Base-by-base conservation (phyloP, 139 green algal species). In the Nannochloris sp. region DNA sequence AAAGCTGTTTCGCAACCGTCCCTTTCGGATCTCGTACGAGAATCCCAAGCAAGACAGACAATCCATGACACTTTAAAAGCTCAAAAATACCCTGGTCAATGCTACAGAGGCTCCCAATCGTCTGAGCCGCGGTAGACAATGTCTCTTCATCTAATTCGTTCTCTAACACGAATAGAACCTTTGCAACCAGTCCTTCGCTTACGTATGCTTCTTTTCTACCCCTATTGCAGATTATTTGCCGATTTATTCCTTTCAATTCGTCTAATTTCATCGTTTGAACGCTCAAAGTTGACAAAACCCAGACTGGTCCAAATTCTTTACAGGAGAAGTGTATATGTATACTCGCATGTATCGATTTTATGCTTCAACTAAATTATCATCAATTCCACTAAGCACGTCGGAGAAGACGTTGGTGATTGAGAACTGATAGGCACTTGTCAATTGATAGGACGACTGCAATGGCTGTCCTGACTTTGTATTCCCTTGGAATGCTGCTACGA, bases 291-390 rank as follows among this genome's bases (percentile, higher is more conserved):
- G 49, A 64, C 63, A 78, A 6, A 14, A 17, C 40, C 66, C 66
- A 14, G 58, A 62, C 51, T 82, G 63, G 36, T 76, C 75, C 76
- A 74, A 82, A 10, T 71, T 40, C 33, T 40, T 40, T 40, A 40
- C 33, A 40, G 6, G 8, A 40, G 9, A 40, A 13, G 9, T 8
- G 33, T 40, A 8, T 8, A 8, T 40, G 9, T 40, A 40, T 40
- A 40, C 33, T 6, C 33, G 11, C 33, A 40, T 40, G 3, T 40
- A 8, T 40, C 20, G 20, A 40, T 40, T 40, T 53, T 23, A 53
- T 53, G 46, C 46, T 53, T 28, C 10, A 53, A 53, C 33, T 40
- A 40, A 40, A 23, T 53, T 23, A 28, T 53, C 46, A 53, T 53
- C 46, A 53, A 55, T 23, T 28, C 36, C 36, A 17, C 14, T 31